Conservation (phyloP, 2,329 filamentous ascomycete species). For the Metarhizium rileyi region DNA sequence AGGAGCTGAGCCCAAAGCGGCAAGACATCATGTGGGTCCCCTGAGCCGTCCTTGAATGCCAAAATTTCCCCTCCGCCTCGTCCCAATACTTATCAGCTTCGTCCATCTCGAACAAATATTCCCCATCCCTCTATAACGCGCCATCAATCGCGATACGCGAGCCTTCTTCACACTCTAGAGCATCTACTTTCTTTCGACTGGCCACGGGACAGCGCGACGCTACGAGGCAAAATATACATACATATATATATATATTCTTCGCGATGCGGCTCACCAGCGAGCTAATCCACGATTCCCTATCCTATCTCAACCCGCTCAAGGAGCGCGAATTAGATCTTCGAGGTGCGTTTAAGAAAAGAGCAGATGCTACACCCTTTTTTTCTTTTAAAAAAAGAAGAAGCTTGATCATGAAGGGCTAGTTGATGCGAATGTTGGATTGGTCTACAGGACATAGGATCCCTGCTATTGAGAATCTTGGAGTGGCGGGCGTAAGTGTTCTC, state of each 20-base stretch:
- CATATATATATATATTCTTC: no score
- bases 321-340: slow-evolving; percentile 98
- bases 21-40: background rate
- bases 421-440: slow-evolving; percentile 58
- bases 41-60: background rate
- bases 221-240: background rate
- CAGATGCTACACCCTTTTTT: slow-evolving; percentile 76
- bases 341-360: slow-evolving; percentile 89
- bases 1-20: background rate
- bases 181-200: background rate
- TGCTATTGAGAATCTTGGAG: slow-evolving; percentile 93
- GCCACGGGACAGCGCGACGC: background rate
- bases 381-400: slow-evolving; percentile 28
- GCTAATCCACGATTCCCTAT: slow-evolving; percentile 87
- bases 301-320: slow-evolving; percentile 97
- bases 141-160: background rate
- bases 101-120: background rate
- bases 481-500: slow-evolving; percentile 58
- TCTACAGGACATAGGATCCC: slow-evolving; percentile 92
- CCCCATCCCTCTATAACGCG: background rate
- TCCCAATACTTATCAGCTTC: slow-evolving; percentile 18
- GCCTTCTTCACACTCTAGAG: background rate
- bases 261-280: slow-evolving; percentile 92
- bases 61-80: slow-evolving; percentile 25
- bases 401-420: slow-evolving; percentile 52